These are phyloP conservation scores for Debaryomyces psychrophilus DNA, from an alignment of 1,139 yeast genomes.

Conservation along the genomic window DNA sequence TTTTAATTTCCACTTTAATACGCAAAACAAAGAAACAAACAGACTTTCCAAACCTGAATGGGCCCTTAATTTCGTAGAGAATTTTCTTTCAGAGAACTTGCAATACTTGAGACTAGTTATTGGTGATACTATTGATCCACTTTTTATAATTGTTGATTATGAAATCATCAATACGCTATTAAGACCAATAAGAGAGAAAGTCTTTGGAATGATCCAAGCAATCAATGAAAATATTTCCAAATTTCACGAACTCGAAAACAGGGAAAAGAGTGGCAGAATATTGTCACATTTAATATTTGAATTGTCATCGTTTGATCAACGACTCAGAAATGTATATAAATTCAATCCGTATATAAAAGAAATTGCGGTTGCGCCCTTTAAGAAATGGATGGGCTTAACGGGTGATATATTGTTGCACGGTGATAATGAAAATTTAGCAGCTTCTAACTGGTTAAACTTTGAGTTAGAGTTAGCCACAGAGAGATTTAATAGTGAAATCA, in stretches of 20 bases:
- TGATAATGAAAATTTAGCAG: constrained; percentile 37
- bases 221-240: constrained; percentile 31
- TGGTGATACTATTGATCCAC: constrained; percentile 29
- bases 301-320: constrained; percentile 60
- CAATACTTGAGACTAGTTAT: constrained; percentile 37
- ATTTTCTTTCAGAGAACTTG: constrained; percentile 50
- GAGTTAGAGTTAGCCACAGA: constrained; percentile 61
- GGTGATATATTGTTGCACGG: constrained; percentile 53
- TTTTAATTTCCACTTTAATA: constrained; percentile 75
- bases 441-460: constrained; percentile 61
- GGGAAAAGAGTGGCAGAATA: constrained; percentile 50
- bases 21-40: constrained; percentile 59
- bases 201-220: constrained; percentile 32
- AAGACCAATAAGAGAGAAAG: constrained; percentile 53
- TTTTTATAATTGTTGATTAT: constrained; percentile 34
- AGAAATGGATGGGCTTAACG: constrained; percentile 62
- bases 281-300: constrained; percentile 66
- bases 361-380: constrained; percentile 30
- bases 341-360: constrained; percentile 52
- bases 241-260: constrained; percentile 22
- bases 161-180: constrained; percentile 62
- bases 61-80: constrained; percentile 61
- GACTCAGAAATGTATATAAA: constrained; percentile 54
- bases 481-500: constrained; percentile 59
- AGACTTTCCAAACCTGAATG: constrained; percentile 79